These are phyloP conservation scores for Trifolium fragiferum DNA, from an alignment of 306 rosid genomes.

Conservation along the genomic window DNA sequence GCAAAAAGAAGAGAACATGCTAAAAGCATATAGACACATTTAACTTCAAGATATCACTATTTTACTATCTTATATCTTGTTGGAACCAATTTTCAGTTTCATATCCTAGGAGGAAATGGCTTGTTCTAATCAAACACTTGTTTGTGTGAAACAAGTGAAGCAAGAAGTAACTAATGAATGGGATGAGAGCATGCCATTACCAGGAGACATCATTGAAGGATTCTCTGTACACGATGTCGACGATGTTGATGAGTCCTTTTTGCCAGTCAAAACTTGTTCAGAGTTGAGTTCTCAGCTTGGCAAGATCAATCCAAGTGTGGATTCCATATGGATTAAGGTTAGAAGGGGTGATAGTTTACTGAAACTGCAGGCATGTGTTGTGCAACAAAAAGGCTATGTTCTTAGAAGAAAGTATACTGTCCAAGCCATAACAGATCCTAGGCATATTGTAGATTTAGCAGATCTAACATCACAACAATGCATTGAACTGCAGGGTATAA, in stretches of 20 bases:
- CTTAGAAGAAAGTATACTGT: conserved; percentile 59
- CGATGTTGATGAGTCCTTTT: conserved; percentile 52
- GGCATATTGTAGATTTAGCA: conserved; percentile 63
- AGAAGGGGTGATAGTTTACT: conserved; percentile 58
- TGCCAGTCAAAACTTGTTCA: conserved; percentile 55
- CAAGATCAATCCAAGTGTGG: conserved; percentile 48
- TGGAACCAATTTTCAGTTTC: background rate
- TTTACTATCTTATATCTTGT: background rate
- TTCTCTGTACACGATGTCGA: conserved; percentile 36
- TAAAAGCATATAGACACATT: conserved; percentile 27
- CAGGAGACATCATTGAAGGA: conserved; percentile 77
- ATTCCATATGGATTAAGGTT: conserved; percentile 61
- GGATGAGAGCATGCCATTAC: conserved; percentile 78
- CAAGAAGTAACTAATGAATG: conserved; percentile 68
- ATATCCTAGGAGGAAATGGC: conserved; percentile 42
- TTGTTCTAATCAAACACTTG: conserved; percentile 41
- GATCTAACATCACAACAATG: conserved; percentile 68
- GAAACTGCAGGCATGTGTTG: conserved; percentile 59
- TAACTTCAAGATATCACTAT: background rate
- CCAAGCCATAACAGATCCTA: conserved; percentile 61
- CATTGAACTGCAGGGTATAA: conserved; percentile 60
- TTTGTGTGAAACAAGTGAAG: conserved; percentile 73
- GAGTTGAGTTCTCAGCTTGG: conserved; percentile 67
- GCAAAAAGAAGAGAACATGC: conserved; percentile 29
- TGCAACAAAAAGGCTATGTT: conserved; percentile 52